These are phyloP conservation scores for Sugiyamaella americana DNA, from an alignment of 805 yeast species.

Conservation along the genomic window DNA sequence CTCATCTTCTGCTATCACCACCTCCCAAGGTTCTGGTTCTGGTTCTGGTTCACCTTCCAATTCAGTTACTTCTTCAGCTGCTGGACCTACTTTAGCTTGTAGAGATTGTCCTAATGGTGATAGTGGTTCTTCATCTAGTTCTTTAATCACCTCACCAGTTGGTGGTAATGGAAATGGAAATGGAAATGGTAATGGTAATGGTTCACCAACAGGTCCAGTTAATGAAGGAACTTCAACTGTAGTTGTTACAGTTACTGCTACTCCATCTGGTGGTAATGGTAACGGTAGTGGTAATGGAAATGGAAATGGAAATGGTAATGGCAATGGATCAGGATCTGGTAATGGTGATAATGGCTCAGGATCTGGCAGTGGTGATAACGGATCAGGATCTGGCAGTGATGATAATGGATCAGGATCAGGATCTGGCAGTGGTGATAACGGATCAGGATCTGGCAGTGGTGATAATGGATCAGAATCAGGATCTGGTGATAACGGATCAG, in stretches of 20 bases:
- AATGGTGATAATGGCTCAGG: neutral
- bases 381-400: neutral
- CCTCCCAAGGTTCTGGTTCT: neutral
- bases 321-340: neutral
- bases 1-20: neutral
- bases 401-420: neutral
- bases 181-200: too few relatives aligned
- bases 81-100: neutral
- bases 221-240: too few relatives aligned
- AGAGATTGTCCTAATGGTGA: neutral
- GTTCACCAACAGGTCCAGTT: neutral
- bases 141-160: neutral
- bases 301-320: neutral
- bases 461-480: neutral
- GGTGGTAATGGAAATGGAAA: neutral
- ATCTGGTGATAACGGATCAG: neutral
- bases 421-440: neutral
- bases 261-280: neutral
- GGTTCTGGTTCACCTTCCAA: neutral
- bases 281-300: neutral
- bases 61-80: neutral
- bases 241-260: too few relatives aligned
- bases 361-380: neutral
- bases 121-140: neutral
- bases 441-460: neutral